Conservation (phyloP, 768 basidiomycete species). For the Auriscalpium vulgare region DNA sequence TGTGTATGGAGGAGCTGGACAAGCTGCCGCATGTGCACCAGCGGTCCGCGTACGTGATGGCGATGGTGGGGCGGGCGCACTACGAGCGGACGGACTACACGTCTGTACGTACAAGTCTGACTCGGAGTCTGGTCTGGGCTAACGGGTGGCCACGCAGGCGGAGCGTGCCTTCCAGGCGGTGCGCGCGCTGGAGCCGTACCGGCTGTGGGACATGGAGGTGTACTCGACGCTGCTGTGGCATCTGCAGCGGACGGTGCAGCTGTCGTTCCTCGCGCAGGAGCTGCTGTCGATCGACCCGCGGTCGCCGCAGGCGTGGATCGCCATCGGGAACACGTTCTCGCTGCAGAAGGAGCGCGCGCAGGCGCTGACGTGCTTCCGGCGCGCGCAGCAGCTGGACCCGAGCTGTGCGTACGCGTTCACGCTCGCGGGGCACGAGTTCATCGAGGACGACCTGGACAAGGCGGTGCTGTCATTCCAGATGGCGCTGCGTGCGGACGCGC, state of each 20-base stretch:
- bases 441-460: constrained; percentile 91
- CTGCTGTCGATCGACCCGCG: constrained; percentile 78
- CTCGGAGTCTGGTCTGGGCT: not conserved
- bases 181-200: constrained; percentile 81
- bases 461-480: constrained; percentile 89
- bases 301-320: constrained; percentile 89
- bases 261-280: constrained; percentile 92
- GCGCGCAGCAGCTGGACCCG: constrained; percentile 85
- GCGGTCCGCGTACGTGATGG: constrained; percentile 67
- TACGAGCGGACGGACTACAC: constrained; percentile 88
- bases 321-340: constrained; percentile 92
- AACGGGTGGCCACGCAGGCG: constrained; percentile 42
- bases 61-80: constrained; percentile 79
- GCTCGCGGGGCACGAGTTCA: constrained; percentile 91
- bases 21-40: constrained; percentile 67
- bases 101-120: constrained; percentile 47
- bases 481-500: constrained; percentile 82
- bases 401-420: constrained; percentile 94
- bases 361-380: constrained; percentile 88
- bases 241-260: constrained; percentile 69
- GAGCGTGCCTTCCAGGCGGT: constrained; percentile 83
- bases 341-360: constrained; percentile 90
- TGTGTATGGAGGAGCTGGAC: constrained; percentile 71
- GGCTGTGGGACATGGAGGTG: constrained; percentile 88
- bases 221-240: constrained; percentile 98